Base-by-base conservation (phyloP, 1,139 yeast species). In the Blastobotrys buckinghamii region DNA sequence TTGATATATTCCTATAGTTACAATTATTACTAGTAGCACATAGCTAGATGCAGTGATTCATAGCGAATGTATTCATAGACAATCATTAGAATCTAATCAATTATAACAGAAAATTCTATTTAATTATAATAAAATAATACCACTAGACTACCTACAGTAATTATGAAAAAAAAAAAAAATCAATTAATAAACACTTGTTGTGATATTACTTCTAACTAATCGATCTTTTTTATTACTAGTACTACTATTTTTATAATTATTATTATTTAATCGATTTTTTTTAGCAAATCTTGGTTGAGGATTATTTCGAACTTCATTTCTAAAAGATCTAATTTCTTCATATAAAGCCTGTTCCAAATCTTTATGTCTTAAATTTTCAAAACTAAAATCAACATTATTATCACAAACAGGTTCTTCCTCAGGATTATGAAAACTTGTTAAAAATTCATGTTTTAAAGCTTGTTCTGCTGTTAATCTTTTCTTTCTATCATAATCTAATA, bases 391-490 rank as follows among this genome's bases (percentile, higher is more conserved):
- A 61, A 87, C 84, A 56, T 81, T 81, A 5, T 76, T 72, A 45
- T 77, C 77, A 62, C 94, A 84, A 39, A 72, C 81, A 10, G 94
- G 94, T 62, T 87, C 96, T 61, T 87, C 95, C 45, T 77, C 78
- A 2, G 89, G 87, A 60, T 84, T 92, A 61, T 87, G 96, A 85
- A 95, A 85, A 39, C 84, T 79, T 42, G 80, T 74, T 51, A 92
- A 74, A 62, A 84, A 90, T 13, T 88, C 87, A 65, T 88, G 96
- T 48, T 76, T 74, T 55, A 92, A 72, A 0, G 96, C 96, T 49
- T 84, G 84, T 38, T 79, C 82, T 0, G 92, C 97, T 0, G 88
- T 79, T 37, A 85, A 82, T 64, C 98, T 76, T 57, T 77, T 75
- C 50, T 73, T 74, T 0, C 97, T 96, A 60, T 85, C 94, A 54